Percentiles rank a stretch among this genome's conserved stretches.
phyloP scores from a whole-genome alignment of 2,329 filamentous ascomycete genomes.

The Xylaria arbuscula region DNA sequence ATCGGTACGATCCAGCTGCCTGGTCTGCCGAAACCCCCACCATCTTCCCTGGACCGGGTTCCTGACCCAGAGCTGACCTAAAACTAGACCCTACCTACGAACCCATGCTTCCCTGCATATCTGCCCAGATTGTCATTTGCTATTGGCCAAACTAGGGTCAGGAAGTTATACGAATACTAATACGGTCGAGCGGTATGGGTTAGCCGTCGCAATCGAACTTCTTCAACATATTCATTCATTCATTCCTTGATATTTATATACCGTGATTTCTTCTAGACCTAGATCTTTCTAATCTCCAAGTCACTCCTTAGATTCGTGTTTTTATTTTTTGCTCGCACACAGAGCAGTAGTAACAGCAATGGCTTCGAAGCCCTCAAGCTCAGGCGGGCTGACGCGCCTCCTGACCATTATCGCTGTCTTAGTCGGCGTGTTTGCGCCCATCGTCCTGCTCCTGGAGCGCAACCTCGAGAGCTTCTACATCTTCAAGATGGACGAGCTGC shows the following conservation, averaged over 20 bases:
- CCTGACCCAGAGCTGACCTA: conserved; percentile 1
- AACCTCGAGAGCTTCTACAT: conserved; percentile 77
- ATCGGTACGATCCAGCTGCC: conserved; percentile 36
- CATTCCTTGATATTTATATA: too few species aligned
- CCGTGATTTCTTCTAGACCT: neutral
- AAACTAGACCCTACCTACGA: neutral
- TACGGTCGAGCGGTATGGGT: conserved; percentile 10
- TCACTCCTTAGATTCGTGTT: conserved; percentile 20
- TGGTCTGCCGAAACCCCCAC: conserved; percentile 35
- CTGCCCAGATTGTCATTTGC: neutral
- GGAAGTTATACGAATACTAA: conserved; percentile 25
- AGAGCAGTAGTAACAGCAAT: conserved; percentile 27
- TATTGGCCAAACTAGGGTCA: neutral
- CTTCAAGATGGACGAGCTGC: conserved; percentile 75
- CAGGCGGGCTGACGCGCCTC: conserved; percentile 48
- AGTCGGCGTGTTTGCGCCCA: conserved; percentile 64
- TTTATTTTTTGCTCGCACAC: neutral
- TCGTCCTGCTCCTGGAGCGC: conserved; percentile 67
- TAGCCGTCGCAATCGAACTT: neutral
- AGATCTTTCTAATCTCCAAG: neutral
- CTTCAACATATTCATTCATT: neutral
- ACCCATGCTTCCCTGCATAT: neutral
- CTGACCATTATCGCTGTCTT: conserved; percentile 64
- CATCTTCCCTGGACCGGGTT: conserved; percentile 21
- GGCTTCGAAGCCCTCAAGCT: conserved; percentile 13